Base-by-base conservation (phyloP, 1,139 yeast species). In the Scheffersomyces illinoinensis region DNA sequence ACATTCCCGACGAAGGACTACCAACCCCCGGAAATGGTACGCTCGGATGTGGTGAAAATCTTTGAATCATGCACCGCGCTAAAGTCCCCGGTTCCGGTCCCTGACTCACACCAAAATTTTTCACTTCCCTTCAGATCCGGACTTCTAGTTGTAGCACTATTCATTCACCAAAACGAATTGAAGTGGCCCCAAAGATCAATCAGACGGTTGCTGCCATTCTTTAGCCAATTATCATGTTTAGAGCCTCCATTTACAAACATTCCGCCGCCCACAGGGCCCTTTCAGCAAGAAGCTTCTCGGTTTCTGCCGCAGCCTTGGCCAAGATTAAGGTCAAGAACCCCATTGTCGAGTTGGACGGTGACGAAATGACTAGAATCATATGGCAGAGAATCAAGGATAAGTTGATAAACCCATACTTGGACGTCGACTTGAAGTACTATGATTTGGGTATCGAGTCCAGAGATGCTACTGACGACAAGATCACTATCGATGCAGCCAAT, bases 261-360 rank as follows among this genome's bases (percentile, higher is more conserved):
- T 21, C 58, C 43, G 18, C 48, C 50, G 18, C 48, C 50, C 2
- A 59, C 50, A 26, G 43, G 19, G 52, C 46, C 63, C 51, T 52
- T 49, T 54, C 63, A 4, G 57, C 63, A 53, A 73, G 76, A 58
- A 58, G 67, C 26, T 70, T 75, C 61, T 66, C 76, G 54, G 58
- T 69, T 47, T 59, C 70, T 19, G 54, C 64, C 50, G 50, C 55
- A n/a, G 54, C 65, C n/a, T 67, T 60, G 57, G 54, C 55, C 61
- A 93, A 93, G 74, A 89, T 93, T 76, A 84, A 86, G 69, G 98
- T 93, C 61, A 85, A 86, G 75, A 89, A 85, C 70, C 98, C 98
- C 70, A 82, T 93, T 67, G 98, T 93, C 66, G 98, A 93, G 74
- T 84, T 93, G 85, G 98, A 93, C 71, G 98, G 98, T 68, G 98